Base-by-base conservation (phyloP, 179 eudicot species). In the Spergularia azorica region DNA sequence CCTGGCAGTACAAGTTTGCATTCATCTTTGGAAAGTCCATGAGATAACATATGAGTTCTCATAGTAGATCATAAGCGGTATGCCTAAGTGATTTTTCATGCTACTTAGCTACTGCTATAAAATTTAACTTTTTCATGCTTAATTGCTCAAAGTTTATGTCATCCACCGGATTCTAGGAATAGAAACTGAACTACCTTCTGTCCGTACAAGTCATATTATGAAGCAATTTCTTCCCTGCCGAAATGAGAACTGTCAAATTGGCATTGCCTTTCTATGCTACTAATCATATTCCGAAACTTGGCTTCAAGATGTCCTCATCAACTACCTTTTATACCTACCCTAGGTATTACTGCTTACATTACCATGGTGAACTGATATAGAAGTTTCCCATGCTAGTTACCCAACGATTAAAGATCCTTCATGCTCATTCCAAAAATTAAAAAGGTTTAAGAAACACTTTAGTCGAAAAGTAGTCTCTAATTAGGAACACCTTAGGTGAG, bases 321-420 rank as follows among this genome's bases (percentile, higher is more conserved):
- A 66, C 73, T 76, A 32, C 72, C 66, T 43, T 60, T 46, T 58
- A 67, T 46, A 48, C 64, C 72, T 66, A 64, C 18, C 63, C 36
- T 36, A 16, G 48, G 12, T 54, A 14, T n/a, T 17, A 2, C 41
- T 15, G 38, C 39, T 38, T 6, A n/a, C 54, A 72, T 57, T 13
- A 54, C 6, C 14, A 43, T 32, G 36, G 32, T 16, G 63, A 9
- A 56, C 26, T 26, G 32, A 26, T 26, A 26, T 0, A 26, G 32
- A 55, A 54, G 39, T 55, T 8, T 18, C 26, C 36, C 12, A n/a
- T 17, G 32, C 38, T 65, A 48, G 77, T 52, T 9, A 39, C 61
- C 68, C 48, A 68, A 76, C 56, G 61, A 10, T 3, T 60, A 63
- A 54, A 71, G 41, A 54, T 32, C 59, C 46, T 73, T 18, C 68